A percentile compares a stretch with the other conserved stretches of the same genome.
Evolutionary conservation across 2,329 filamentous ascomycete species (phyloP).

Genomic region (Didymella exigua): DNA sequence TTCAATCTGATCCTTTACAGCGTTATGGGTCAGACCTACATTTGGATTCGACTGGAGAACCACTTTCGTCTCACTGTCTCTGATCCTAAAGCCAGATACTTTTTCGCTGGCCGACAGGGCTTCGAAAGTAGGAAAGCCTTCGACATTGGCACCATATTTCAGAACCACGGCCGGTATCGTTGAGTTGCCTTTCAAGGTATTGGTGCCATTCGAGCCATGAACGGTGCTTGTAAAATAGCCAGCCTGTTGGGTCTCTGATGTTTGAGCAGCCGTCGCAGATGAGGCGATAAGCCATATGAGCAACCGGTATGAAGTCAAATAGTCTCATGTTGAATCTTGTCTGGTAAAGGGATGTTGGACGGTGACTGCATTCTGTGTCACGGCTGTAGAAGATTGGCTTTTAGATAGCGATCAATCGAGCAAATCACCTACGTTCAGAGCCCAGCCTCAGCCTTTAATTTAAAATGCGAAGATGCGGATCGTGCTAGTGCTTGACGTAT

Average conservation of each 20-base stretch:
- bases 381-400: neutral
- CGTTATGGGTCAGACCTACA: too few relatives aligned
- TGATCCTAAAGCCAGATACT: constrained; percentile 8
- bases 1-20: too few relatives aligned
- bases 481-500: neutral
- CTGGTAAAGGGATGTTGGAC: neutral
- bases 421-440: neutral
- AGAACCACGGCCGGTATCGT: constrained; percentile 6
- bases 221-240: neutral
- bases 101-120: constrained; percentile 19
- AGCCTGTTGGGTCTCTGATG: neutral
- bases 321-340: neutral
- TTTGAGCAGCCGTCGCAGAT: neutral
- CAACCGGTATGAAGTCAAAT: neutral
- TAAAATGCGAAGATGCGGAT: neutral
- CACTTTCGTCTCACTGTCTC: constrained; percentile 3
- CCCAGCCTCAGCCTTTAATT: neutral
- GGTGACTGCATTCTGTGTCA: neutral
- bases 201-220: neutral
- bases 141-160: constrained; percentile 22
- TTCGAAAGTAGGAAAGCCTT: constrained; percentile 24
- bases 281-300: neutral
- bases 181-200: neutral
- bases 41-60: neutral
- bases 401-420: neutral